Base-by-base conservation (phyloP, 2,329 filamentous ascomycete species). In the Monilinia laxa region DNA sequence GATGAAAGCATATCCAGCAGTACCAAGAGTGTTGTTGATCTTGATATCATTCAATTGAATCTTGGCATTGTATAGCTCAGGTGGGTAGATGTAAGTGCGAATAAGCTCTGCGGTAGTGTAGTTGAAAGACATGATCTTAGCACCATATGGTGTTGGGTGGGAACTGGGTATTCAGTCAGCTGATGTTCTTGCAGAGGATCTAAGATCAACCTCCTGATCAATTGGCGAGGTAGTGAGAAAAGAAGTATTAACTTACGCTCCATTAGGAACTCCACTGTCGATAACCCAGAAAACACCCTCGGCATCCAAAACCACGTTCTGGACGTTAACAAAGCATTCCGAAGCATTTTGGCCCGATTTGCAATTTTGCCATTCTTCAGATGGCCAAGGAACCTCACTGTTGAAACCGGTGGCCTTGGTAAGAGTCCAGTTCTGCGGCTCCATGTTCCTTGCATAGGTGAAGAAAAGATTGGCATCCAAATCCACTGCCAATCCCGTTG, bases 31-130 rank as follows among this genome's bases (percentile, higher is more conserved):
- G 16, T 60, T 51, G 12, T 60, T 60, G 58, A 60, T 23, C 3
- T 31, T 31, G 9, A 60, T 51, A 10, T 60, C 45, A 6, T 51
- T 51, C 9, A 51, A 25, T 40, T 60, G 58, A 1, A 51, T 49
- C n/a, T 60, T 60, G 45, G 25, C 45, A n/a, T 60, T 18, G 58
- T 60, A 60, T 12, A 60, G 58, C 58, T 51, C 45, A 18, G 45
- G 58, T 18, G 58, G 45, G 18, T 60, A 60, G n/a, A 60, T 60
- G 4, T 51, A 60, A 3, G 31, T 60, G 28, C 57, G 57, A 9
- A 60, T 60, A 11, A 60, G 20, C 45, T 60, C 42, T 25, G 25
- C 57, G 14, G 58, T 51, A 20, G 58, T 51, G 58, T 51, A 51
- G 14, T 38, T 60, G n/a, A 60, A 60, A 25, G 58, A 23, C 45